Percentiles rank a stretch among this genome's conserved stretches.
These are phyloP conservation scores for Emydomyces testavorans DNA, from an alignment of 2,329 filamentous ascomycete species.

Conservation along the genomic window DNA sequence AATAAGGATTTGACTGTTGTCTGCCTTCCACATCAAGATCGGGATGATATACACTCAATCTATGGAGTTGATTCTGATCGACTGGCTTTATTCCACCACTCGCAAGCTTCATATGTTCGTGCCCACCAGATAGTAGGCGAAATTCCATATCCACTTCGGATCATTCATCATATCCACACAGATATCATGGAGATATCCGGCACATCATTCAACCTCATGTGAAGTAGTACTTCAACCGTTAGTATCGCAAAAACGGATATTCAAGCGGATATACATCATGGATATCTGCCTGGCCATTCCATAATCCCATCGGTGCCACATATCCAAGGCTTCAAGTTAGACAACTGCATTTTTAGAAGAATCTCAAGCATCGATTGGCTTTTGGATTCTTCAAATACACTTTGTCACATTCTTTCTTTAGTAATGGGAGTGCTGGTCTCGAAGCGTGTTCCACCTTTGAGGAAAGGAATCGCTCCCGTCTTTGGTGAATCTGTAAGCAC, in stretches of 20 bases:
- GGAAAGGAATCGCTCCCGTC: conserved; percentile 35
- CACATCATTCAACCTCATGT: conserved; percentile 38
- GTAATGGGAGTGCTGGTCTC: conserved; percentile 20
- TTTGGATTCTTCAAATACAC: conserved; percentile 40
- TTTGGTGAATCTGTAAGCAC: conserved; percentile 43
- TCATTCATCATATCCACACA: conserved; percentile 34
- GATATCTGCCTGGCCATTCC: conserved; percentile 30
- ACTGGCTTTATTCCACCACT: conserved; percentile 29
- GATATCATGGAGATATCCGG: conserved; percentile 47
- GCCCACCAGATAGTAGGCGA: conserved; percentile 35
- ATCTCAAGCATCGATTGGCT: conserved; percentile 33
- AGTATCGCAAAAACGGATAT: neutral
- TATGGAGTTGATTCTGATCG: conserved; percentile 35
- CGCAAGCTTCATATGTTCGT: conserved; percentile 26
- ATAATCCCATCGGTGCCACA: conserved; percentile 45
- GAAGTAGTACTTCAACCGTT: conserved; percentile 25
- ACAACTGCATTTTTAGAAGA: conserved; percentile 38
- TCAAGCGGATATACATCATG: neutral
- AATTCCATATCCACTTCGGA: conserved; percentile 41
- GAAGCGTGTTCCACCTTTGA: conserved; percentile 36
- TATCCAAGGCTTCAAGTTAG: conserved; percentile 45
- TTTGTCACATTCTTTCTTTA: conserved; percentile 40
- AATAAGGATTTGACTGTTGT: conserved; percentile 51
- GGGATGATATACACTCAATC: conserved; percentile 18
- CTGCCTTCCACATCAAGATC: conserved; percentile 19